These are phyloP conservation scores for Cystofilobasidium macerans DNA, from an alignment of 768 basidiomycete genomes.

Conservation along the genomic window DNA sequence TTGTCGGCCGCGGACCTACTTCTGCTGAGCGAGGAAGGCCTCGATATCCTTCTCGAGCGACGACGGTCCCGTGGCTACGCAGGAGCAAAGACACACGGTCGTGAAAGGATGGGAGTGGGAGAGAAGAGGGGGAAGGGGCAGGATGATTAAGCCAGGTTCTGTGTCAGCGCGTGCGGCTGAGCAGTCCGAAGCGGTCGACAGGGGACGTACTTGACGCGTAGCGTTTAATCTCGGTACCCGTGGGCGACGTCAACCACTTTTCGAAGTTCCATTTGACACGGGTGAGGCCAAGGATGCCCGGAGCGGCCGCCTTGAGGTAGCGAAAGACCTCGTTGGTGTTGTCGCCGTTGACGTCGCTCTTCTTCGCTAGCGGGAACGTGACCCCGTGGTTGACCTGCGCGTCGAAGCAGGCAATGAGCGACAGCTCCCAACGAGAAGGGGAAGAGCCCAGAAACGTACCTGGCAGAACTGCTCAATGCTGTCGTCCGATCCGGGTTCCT, in stretches of 20 bases:
- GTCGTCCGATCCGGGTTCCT: constrained; percentile 68
- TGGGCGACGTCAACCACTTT: background rate
- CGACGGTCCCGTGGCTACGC: background rate
- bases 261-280: constrained; percentile 7
- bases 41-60: background rate
- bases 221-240: background rate
- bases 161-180: background rate
- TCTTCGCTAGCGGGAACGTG: constrained; percentile 80
- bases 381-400: constrained; percentile 67
- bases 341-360: constrained; percentile 36
- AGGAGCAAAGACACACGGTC: too few species aligned
- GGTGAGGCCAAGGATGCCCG: constrained; percentile 1
- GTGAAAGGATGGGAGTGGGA: too few species aligned
- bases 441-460: background rate
- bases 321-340: constrained; percentile 4
- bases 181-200: background rate
- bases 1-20: background rate
- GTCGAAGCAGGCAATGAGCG: background rate
- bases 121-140: too few species aligned
- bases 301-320: constrained; percentile 8
- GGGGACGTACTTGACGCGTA: constrained; percentile 2
- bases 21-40: background rate
- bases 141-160: too few species aligned
- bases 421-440: background rate
- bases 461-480: constrained; percentile 44